Evolutionary conservation across 2,329 filamentous ascomycete species (phyloP), one percentile per base, ranked within the genome.

Genomic region (Elsinoe batatas): DNA sequence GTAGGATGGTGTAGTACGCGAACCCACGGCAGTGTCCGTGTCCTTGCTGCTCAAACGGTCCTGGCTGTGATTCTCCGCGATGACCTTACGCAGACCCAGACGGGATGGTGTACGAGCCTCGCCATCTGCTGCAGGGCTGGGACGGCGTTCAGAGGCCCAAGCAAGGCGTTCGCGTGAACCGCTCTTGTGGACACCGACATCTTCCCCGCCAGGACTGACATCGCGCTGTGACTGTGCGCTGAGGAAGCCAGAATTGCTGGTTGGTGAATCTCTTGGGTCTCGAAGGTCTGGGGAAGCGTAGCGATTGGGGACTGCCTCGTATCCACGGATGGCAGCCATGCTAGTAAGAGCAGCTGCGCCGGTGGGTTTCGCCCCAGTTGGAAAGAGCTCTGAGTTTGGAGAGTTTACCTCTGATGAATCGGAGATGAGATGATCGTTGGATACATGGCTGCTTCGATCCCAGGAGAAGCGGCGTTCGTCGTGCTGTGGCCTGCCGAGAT

Each of bases 391-490:
- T 8, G 55, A 53, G 12, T 20, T 51, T 13, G 55, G 55, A n/a
- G 55, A 57, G 10, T 20, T 57, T 42, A 40, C 44, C 18, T 20
- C 57, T 43, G 37, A 58, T 5, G 37, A 26, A 8, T 53, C 54
- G 38, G 59, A 60, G 22, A 61, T 61, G 8, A 68, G 58, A 11
- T 64, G 63, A n/a, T 69, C 67, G 49, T 65, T 59, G 26, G 64
- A 65, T 40, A 61, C 61, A 26, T 61, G 60, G 30, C 62, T 63
- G 7, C 26, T 30, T 30, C 26, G 26, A 18, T 68, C 65, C 59
- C 59, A 64, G 1, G 64, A 65, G 51, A 67, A 68, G 5, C 65
- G 66, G 18, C 66, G 67, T 11, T 57, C 61, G 11, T 57, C 37
- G 13, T 38, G 54, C 22, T 56, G 43, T 1, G 47, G 57, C 15